Base-by-base conservation (phyloP, 495 filamentous ascomycete genomes). In the Lasiosphaeria miniovina region DNA sequence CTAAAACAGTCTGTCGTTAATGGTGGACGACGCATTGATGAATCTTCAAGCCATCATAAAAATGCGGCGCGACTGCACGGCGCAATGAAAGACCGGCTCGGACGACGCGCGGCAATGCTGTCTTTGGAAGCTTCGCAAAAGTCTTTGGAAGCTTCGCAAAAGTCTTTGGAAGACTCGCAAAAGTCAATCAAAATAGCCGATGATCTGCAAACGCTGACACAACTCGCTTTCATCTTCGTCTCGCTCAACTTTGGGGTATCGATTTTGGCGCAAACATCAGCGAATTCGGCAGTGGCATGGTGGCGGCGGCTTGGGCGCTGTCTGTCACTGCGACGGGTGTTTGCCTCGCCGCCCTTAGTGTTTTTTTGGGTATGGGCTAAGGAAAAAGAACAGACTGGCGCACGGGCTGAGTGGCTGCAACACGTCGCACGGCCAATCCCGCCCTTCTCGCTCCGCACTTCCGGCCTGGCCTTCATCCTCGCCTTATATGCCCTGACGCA, bases 241-340 rank as follows among this genome's bases (percentile, higher is more conserved):
- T 17, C 54, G 54, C 43, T 57, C 54, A 57, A 57, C 43, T 57
- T 57, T 57, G 54, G n/a, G 6, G 31, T 35, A 10, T 46, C 54
- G n/a, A 48, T 57, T 57, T 57, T 31, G 54, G 54, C 24, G 38
- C 54, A 57, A 57, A 57, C 31, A 49, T 57, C 36, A n/a, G 17
- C 3, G 43, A 57, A 24, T 57, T 57, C 41, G 54, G 54, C 3
- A 57, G 38, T 31, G 54, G 54, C 10, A 8, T 33, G 24, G 54
- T 48, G 31, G 41, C 54, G 4, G 41, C 41, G n/a, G n/a, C n/a
- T 24, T 24, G 24, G 24, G 2, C 24, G 24, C 24, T 24, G 2
- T 0, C 24, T 24, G 24, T 24, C 24, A 24, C 24, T 24, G 24
- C 24, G 24, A 24, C 24, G 24, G 24, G 24, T 24, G 24, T 24